phyloP scores from a whole-genome alignment of 805 yeast species.

The Candida xyloterini region DNA sequence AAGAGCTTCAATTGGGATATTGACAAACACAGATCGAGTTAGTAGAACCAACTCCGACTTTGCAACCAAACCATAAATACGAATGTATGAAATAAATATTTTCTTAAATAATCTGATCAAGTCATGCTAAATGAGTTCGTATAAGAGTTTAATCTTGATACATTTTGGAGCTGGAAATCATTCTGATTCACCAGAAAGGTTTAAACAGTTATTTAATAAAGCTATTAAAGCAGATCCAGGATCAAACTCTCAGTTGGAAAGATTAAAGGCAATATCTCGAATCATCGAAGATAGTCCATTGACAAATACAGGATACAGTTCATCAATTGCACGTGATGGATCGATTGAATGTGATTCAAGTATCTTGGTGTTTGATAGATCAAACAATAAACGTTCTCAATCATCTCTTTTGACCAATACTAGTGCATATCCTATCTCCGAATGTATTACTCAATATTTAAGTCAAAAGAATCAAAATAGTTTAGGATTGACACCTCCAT shows the following conservation, averaged over 20 bases:
- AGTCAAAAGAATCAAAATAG: conserved; percentile 20
- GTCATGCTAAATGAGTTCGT: conserved; percentile 1
- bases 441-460: conserved; percentile 24
- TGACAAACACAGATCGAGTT: too few species aligned
- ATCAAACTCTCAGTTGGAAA: conserved; percentile 1
- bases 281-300: conserved; percentile 35
- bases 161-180: conserved; percentile 57
- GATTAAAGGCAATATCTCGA: conserved; percentile 5
- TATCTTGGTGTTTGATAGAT: conserved; percentile 25
- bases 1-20: too few species aligned
- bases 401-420: conserved; percentile 17
- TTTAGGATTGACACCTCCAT: conserved; percentile 34
- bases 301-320: conserved; percentile 52
- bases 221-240: conserved; percentile 1
- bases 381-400: conserved; percentile 14
- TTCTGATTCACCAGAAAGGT: not conserved
- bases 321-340: conserved; percentile 40
- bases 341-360: conserved; percentile 45
- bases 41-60: too few species aligned
- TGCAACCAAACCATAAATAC: not conserved
- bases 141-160: conserved; percentile 25
- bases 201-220: conserved; percentile 1
- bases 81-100: not conserved
- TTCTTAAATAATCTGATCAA: not conserved
- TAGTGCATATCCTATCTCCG: conserved; percentile 32